Percentiles rank a stretch among this genome's conserved stretches.
phyloP scores from a whole-genome alignment of 1,284 basidiomycete genomes.

The Exobasidium rhododendri region DNA sequence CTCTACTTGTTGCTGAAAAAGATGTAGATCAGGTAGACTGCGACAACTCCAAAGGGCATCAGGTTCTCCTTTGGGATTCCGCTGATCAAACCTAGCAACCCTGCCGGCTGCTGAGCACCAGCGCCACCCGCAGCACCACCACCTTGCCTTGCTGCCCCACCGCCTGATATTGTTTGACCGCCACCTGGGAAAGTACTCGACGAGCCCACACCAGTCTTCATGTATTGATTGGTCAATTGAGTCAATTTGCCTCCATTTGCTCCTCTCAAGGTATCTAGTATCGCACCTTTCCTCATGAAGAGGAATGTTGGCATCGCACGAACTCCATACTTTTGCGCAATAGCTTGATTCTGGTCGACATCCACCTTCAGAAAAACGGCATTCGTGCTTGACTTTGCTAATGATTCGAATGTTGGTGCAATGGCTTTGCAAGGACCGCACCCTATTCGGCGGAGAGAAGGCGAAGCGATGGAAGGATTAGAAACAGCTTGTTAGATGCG shows the following conservation, averaged over 20 bases:
- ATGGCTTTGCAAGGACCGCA: slow-evolving; percentile 22
- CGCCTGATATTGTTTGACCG: slow-evolving; percentile 15
- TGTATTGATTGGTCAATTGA: slow-evolving; percentile 14
- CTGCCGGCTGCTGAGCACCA: slow-evolving; percentile 1
- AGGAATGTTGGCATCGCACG: slow-evolving; percentile 27
- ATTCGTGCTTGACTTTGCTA: slow-evolving; percentile 10
- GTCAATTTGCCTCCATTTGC: slow-evolving; percentile 17
- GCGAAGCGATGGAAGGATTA: too few species aligned
- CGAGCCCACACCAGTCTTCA: neutral
- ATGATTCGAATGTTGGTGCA: slow-evolving; percentile 17
- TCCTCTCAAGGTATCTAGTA: slow-evolving; percentile 21
- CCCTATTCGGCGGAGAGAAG: slow-evolving; percentile 13
- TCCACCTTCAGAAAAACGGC: slow-evolving; percentile 25
- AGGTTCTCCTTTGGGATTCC: slow-evolving; percentile 14
- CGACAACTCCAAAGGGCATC: slow-evolving; percentile 14
- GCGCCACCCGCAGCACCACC: neutral
- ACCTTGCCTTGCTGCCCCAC: neutral
- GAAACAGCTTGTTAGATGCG: too few species aligned
- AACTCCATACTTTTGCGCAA: slow-evolving; percentile 17
- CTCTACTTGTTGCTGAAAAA: slow-evolving; percentile 4
- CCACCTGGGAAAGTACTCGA: slow-evolving; percentile 12
- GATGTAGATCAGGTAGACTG: slow-evolving; percentile 17
- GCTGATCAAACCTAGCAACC: neutral
- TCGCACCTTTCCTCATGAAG: slow-evolving; percentile 20
- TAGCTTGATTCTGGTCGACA: slow-evolving; percentile 14